A percentile compares a stretch with the other conserved stretches of the same genome.
These are phyloP conservation scores for Phialophora chinensis DNA, from an alignment of 2,329 filamentous ascomycete species.

Conservation along the genomic window DNA sequence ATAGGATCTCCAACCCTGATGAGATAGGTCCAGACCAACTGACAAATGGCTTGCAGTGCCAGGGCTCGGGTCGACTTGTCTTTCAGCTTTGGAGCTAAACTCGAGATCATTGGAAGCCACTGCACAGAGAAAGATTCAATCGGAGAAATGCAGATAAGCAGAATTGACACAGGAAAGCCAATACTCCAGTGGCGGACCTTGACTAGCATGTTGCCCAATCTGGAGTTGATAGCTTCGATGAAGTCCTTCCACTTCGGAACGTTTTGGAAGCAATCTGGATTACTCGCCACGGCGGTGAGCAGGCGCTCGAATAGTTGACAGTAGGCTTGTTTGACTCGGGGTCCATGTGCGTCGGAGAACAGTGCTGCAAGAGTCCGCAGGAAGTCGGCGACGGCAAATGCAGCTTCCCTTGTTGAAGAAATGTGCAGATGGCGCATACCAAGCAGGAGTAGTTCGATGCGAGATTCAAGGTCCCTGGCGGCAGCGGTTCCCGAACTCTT, in stretches of 20 bases:
- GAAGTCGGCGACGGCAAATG: conserved; percentile 70
- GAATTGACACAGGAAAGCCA: conserved; percentile 85
- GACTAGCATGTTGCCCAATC: conserved; percentile 80
- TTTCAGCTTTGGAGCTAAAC: conserved; percentile 80
- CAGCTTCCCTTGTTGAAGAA: conserved; percentile 71
- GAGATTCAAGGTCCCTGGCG: conserved; percentile 74
- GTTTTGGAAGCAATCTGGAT: conserved; percentile 76
- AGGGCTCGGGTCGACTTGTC: conserved; percentile 79
- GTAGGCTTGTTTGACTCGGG: conserved; percentile 89
- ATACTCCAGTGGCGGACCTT: conserved; percentile 93
- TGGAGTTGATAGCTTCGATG: conserved; percentile 75
- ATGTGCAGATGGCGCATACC: conserved; percentile 91
- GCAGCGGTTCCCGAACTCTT: conserved; percentile 65
- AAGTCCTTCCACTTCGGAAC: conserved; percentile 87
- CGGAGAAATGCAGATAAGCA: conserved; percentile 85
- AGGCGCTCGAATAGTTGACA: conserved; percentile 89
- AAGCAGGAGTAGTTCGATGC: conserved; percentile 82
- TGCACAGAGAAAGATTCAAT: conserved; percentile 82
- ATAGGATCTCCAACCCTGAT: conserved; percentile 79
- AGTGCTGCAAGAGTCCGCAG: conserved; percentile 80
- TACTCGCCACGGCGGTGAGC: conserved; percentile 83
- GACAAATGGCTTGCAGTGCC: conserved; percentile 86
- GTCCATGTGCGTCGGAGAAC: conserved; percentile 84
- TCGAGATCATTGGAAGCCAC: conserved; percentile 82
- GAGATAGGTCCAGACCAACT: conserved; percentile 91